Conservation (phyloP, 441 rosid genomes). For the Pelargonium myrrhifolium region DNA sequence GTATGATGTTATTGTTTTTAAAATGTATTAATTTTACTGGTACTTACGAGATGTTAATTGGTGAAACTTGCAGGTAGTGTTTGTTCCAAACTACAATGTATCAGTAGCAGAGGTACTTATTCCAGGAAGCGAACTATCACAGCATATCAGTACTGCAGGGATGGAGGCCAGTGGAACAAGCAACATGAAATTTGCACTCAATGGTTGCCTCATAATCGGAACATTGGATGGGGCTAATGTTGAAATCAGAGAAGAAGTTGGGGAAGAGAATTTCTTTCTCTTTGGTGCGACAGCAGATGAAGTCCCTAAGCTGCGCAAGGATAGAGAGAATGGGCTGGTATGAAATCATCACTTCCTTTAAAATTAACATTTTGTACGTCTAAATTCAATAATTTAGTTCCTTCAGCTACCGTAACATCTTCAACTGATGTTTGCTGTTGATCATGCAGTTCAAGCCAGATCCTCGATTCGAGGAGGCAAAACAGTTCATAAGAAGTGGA, state of each 20-base stretch:
- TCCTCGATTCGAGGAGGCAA: conserved; percentile 76
- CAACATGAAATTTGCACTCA: conserved; percentile 98
- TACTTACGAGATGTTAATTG: neutral
- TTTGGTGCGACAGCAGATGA: conserved; percentile 85
- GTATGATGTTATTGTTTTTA: neutral
- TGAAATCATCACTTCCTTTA: conserved; percentile 2
- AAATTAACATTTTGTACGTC: neutral
- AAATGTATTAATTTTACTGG: neutral
- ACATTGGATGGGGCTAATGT: conserved; percentile 98
- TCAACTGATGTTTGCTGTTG: conserved; percentile 10
- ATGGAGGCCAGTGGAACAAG: conserved; percentile 99
- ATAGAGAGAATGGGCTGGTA: conserved; percentile 84
- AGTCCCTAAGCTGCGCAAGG: conserved; percentile 71
- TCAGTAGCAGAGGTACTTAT: conserved; percentile 92
- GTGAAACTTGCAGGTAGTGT: conserved; percentile 49
- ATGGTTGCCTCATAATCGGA: conserved; percentile 84
- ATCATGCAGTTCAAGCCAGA: conserved; percentile 73
- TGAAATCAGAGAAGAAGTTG: conserved; percentile 88
- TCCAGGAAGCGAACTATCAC: conserved; percentile 96
- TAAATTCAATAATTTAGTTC: neutral
- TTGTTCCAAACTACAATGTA: conserved; percentile 93
- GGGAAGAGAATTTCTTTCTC: conserved; percentile 88
- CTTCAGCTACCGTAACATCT: neutral
- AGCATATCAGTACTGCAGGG: conserved; percentile 98
- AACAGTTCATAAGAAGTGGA: conserved; percentile 61